A percentile compares a stretch with the other conserved stretches of the same genome.
These are phyloP conservation scores for Eudorina sp. DNA, from an alignment of 139 green algal genomes.

Conservation along the genomic window DNA sequence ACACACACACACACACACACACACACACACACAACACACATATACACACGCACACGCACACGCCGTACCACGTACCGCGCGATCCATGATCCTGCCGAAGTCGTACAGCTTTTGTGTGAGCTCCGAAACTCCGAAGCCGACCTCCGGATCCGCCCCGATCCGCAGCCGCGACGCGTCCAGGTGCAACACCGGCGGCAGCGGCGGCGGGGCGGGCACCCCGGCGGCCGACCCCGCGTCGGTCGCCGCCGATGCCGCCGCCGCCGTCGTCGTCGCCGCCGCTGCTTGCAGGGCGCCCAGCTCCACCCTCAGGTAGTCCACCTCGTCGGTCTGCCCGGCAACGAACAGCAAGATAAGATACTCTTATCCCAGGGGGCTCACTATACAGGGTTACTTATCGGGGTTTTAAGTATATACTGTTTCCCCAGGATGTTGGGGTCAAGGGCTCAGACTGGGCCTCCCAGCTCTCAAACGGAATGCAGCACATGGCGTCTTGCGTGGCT, in stretches of 20 bases:
- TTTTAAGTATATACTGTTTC: not conserved
- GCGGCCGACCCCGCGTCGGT: not conserved
- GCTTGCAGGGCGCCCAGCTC: not conserved
- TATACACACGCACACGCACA: too few species aligned
- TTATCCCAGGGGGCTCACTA: not conserved
- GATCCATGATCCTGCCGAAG: not conserved
- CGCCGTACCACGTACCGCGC: conserved; percentile 3
- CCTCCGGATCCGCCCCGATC: not conserved
- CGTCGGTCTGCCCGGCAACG: not conserved
- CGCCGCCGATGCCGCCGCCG: not conserved
- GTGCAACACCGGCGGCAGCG: conserved; percentile 2
- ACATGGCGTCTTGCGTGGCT: not conserved
- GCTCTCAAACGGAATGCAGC: not conserved
- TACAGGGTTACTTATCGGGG: not conserved
- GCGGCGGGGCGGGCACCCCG: not conserved
- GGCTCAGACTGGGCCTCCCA: not conserved
- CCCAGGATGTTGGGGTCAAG: not conserved
- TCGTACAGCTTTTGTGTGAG: not conserved
- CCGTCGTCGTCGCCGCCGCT: not conserved
- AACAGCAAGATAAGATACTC: not conserved
- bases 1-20: too few species aligned
- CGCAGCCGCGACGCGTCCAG: conserved; percentile 11
- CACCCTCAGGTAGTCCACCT: not conserved
- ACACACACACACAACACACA: too few species aligned
- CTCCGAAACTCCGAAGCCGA: not conserved